A percentile compares a stretch with the other conserved stretches of the same genome.
Evolutionary conservation across 106 monocot genomes (phyloP).

Genomic region (Dendrobium chrysotoxum): DNA sequence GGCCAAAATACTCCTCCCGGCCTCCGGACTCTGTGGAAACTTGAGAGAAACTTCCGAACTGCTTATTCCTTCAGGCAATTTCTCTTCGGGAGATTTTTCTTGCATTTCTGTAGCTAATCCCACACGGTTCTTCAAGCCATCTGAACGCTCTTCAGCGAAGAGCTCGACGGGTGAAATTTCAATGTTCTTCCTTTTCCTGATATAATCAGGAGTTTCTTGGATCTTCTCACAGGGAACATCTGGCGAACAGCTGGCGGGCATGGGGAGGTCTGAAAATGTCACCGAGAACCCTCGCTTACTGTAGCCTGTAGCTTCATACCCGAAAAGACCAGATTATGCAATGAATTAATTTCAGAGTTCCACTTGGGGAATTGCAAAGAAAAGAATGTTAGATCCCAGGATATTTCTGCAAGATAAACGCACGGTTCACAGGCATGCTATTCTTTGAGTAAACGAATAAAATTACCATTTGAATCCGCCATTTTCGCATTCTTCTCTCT

Average conservation of each 20-base stretch:
- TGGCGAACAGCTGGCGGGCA: conserved; percentile 11
- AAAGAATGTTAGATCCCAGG: neutral
- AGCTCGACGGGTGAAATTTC: conserved; percentile 33
- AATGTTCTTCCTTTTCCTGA: conserved; percentile 23
- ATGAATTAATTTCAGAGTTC: neutral
- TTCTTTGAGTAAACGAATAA: neutral
- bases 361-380: neutral
- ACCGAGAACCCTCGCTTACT: neutral
- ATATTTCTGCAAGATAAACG: neutral
- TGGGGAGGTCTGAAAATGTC: neutral
- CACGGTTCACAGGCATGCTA: neutral
- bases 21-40: neutral
- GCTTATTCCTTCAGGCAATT: neutral
- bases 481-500: neutral
- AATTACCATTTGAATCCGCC: neutral
- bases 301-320: neutral
- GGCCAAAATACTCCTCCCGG: conserved; percentile 8
- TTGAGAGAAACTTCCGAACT: conserved; percentile 19
- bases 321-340: neutral
- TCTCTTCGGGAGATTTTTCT: neutral
- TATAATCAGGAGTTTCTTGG: conserved; percentile 44
- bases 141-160: conserved; percentile 10
- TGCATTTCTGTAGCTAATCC: neutral
- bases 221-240: conserved; percentile 16
- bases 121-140: neutral